A percentile compares a stretch with the other conserved stretches of the same genome.
Evolutionary conservation across 2,329 filamentous ascomycete genomes (phyloP).

Genomic region (Emergomyces orientalis): DNA sequence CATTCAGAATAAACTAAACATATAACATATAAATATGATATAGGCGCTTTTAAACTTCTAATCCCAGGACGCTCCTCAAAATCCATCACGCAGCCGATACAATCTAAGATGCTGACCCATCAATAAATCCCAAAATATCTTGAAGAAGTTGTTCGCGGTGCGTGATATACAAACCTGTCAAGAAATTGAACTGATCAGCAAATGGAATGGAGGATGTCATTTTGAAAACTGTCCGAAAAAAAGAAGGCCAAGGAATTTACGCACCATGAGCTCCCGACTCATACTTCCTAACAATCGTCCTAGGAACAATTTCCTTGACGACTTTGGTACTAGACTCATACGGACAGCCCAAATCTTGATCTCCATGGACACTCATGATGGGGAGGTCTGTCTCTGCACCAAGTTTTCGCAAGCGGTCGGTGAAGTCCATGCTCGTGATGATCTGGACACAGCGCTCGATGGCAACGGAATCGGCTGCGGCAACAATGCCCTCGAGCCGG

Average conservation of each 20-base stretch:
- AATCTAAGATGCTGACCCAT: background rate
- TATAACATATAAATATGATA: background rate
- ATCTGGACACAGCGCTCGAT: conserved; percentile 24
- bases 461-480: conserved; percentile 21
- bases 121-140: conserved; percentile 18
- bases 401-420: conserved; percentile 17
- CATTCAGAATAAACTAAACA: background rate
- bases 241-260: background rate
- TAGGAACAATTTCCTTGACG: conserved; percentile 19
- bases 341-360: conserved; percentile 22
- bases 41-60: background rate
- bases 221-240: background rate
- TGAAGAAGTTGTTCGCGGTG: conserved; percentile 13
- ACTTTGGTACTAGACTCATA: conserved; percentile 18
- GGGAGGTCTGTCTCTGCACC: conserved; percentile 14
- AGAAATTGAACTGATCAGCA: background rate
- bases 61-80: background rate
- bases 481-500: conserved; percentile 19
- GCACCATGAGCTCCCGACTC: conserved; percentile 22
- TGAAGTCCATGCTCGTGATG: conserved; percentile 21
- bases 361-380: conserved; percentile 23
- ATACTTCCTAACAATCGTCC: conserved; percentile 22
- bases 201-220: background rate
- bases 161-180: conserved; percentile 1
- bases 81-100: background rate